Base-by-base conservation (phyloP, 108 stramenopile species). In the Skeletonema costatum region DNA sequence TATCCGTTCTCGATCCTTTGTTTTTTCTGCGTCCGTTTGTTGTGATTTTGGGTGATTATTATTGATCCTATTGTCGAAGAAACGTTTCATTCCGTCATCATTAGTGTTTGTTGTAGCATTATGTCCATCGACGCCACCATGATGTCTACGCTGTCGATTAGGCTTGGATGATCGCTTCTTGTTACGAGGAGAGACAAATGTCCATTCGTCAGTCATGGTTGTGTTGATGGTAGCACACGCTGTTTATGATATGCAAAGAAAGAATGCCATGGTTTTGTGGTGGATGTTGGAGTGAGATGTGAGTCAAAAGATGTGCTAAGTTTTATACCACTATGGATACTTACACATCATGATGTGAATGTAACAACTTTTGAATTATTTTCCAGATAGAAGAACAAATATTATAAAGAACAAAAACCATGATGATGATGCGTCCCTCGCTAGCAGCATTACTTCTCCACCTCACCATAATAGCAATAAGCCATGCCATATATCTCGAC, bases 201-300 rank as follows among this genome's bases (percentile, higher is more conserved):
- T 78, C 77, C 77, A 78, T 67, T 71, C 70, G 4, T 74, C 74
- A 0, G 74, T 35, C 56, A 64, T 51, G 48, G 8, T 41, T 11
- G 11, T 41, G 39, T 1, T 41, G 11, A 41, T 41, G 39, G 11
- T 25, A 25, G 25, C 25, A 25, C n/a, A 0, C 25, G 25, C 25
- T 25, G 25, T 25, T 25, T 35, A 35, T 35, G 33, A 5, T 5
- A 4, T 4, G 33, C 33, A 4, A 35, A 5, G 5, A 4, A 35
- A 35, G 33, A 5, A 5, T 4, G 33, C 33, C 33, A 35, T 35
- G 33, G 33, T 35, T 5, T 5, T 25, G 25, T 25, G 25, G 25
- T 25, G 25, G 25, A 25, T 25, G 25, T 0, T 25, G 25, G 25
- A 25, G 25, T 25, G 25, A 0, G 25, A 25, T 25, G 25, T 25